phyloP scores from a whole-genome alignment of 2,329 filamentous ascomycete genomes.

The Pseudogymnoascus sp. region DNA sequence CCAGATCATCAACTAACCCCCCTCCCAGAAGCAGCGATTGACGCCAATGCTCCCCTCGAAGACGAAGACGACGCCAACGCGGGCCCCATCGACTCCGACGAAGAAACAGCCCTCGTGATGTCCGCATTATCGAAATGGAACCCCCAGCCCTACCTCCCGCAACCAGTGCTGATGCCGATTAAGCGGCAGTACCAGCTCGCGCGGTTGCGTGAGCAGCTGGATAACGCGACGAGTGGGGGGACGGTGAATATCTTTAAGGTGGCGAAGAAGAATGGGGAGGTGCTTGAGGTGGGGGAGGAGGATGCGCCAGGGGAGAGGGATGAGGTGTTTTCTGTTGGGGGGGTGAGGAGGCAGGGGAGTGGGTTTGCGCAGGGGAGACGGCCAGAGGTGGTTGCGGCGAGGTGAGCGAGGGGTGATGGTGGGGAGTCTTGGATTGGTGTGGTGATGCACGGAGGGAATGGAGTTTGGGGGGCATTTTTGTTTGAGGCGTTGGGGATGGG shows the following conservation, averaged over 20 bases:
- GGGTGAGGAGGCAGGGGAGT: not conserved
- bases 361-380: not conserved
- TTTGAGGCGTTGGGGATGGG: not conserved
- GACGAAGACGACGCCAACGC: conserved; percentile 76
- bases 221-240: conserved; percentile 58
- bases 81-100: conserved; percentile 83
- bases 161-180: conserved; percentile 53
- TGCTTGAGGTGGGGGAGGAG: conserved; percentile 31
- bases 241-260: conserved; percentile 56
- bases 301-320: conserved; percentile 1
- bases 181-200: conserved; percentile 55
- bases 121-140: conserved; percentile 65
- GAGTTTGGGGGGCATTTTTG: not conserved
- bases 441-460: not conserved
- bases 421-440: not conserved
- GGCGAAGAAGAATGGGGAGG: conserved; percentile 11
- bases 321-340: not conserved
- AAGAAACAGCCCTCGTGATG: conserved; percentile 89
- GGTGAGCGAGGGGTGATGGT: not conserved
- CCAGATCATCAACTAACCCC: conserved; percentile 16
- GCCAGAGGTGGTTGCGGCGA: not conserved
- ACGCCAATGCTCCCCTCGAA: conserved; percentile 83
- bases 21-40: conserved; percentile 78
- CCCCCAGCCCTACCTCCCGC: conserved; percentile 67
- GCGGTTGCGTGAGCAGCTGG: conserved; percentile 56